These are phyloP conservation scores for Monilinia polystroma DNA, from an alignment of 2,329 filamentous ascomycete species.

Conservation along the genomic window DNA sequence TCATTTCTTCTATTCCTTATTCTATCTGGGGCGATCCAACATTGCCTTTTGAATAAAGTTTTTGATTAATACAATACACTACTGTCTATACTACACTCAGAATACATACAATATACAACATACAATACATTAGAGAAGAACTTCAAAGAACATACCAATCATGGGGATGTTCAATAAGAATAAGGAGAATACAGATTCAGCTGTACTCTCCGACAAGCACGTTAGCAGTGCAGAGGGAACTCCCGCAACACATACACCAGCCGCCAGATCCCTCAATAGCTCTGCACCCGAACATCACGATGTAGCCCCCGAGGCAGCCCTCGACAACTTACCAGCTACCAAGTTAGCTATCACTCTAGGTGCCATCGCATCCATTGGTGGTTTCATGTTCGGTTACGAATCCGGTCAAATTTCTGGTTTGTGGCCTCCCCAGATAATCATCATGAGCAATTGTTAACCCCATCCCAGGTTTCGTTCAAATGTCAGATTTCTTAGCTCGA, in stretches of 20 bases:
- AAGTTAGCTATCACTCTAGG: constrained; percentile 50
- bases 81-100: too few relatives aligned
- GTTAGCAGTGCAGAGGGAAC: constrained; percentile 21
- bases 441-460: background rate
- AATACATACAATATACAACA: background rate
- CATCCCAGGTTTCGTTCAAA: constrained; percentile 59
- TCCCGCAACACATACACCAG: constrained; percentile 26
- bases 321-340: constrained; percentile 36
- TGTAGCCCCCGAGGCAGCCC: constrained; percentile 2
- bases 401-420: constrained; percentile 49
- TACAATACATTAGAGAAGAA: background rate
- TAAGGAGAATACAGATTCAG: constrained; percentile 10
- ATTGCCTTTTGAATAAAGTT: constrained; percentile 8
- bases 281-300: constrained; percentile 16
- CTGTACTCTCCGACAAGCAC: constrained; percentile 24
- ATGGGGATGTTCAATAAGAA: constrained; percentile 28
- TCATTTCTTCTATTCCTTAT: background rate
- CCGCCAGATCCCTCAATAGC: constrained; percentile 19
- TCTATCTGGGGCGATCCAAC: constrained; percentile 8
- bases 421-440: constrained; percentile 22
- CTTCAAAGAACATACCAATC: background rate
- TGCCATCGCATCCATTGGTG: constrained; percentile 53
- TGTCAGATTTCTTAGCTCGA: constrained; percentile 55
- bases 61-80: too few relatives aligned
- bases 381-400: constrained; percentile 55